Evolutionary conservation across 2,329 filamentous ascomycete species (phyloP), one percentile per base, ranked within the genome.

Genomic region (Arthroderma sp.): DNA sequence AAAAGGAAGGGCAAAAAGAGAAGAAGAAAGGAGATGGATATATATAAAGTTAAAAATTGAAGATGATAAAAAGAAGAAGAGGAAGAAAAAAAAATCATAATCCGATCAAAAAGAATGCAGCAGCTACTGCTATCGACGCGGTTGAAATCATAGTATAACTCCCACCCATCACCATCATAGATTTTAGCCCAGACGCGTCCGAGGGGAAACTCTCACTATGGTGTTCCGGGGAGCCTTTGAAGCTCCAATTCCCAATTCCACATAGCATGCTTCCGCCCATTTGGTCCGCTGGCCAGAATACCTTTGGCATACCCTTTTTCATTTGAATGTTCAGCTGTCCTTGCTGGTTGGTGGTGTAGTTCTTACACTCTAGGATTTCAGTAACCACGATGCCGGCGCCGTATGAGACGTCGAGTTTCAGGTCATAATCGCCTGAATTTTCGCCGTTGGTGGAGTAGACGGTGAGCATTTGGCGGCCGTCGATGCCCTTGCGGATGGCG

Each of bases 351-450:
- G 50, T 53, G 1, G 51, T 54, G 32, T 50, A 44, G 39, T 50
- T 51, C 7, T 48, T 47, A 51, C 66, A 69, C 4, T 51, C 54
- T 22, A 66, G 46, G 5, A 68, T 51, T 45, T 69, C 66, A 6
- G 61, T 61, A n/a, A 68, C 42, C 15, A 53, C 44, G 4, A 48
- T 55, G 2, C 60, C 58, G 2, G 55, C 47, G 42, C 45, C 52
- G n/a, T 68, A 71, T 53, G 74, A 73, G 38, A 36, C 44, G 45
- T 64, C 61, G 54, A 73, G 62, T 11, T 60, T 69, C n/a, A 75
- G 57, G 11, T 57, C 65, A 50, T 70, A 73, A 6, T 50, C 48
- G 15, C 51, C 47, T 38, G 64, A 62, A 6, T 64, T 57, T 43
- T 55, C 52, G 40, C 69, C 67, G 11, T 66, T 65, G 39, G 66